Evolutionary conservation across 208 protist species (phyloP).

Genomic region (Leishmania braziliensis): DNA sequence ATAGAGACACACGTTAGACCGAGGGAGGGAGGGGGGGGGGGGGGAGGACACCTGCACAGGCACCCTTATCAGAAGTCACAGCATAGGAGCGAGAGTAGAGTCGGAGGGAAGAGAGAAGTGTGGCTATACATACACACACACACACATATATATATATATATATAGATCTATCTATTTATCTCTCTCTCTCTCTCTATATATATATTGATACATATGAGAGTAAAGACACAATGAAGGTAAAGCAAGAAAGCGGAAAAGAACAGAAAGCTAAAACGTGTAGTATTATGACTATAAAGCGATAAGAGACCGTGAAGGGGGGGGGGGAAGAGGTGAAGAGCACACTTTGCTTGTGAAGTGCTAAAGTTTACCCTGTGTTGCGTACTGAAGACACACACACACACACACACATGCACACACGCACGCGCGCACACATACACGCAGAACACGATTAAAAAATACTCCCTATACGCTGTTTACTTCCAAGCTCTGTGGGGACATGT

Average conservation of each 20-base stretch:
- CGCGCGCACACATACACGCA: background rate
- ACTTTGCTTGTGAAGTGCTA: background rate
- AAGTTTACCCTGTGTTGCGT: no score
- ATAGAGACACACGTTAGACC: no score
- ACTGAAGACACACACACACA: slow-evolving; percentile 7
- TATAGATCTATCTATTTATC: background rate
- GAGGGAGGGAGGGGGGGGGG: no score
- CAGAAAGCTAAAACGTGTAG: background rate
- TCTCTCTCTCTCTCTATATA: background rate
- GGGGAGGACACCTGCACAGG: background rate
- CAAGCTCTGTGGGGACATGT: background rate
- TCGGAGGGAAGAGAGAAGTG: background rate
- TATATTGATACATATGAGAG: background rate
- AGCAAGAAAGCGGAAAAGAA: background rate
- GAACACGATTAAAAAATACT: background rate
- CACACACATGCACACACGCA: slow-evolving; percentile 8
- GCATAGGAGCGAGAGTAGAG: background rate
- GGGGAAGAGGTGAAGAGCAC: background rate
- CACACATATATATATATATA: background rate
- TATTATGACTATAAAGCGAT: background rate
- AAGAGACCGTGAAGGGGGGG: background rate
- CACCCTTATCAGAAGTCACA: background rate
- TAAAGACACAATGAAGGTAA: background rate
- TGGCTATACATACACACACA: no score
- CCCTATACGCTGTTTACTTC: background rate